Evolutionary conservation across 805 yeast species (phyloP), one percentile per base, ranked within the genome.

Genomic region (Yarrowia divulgata): DNA sequence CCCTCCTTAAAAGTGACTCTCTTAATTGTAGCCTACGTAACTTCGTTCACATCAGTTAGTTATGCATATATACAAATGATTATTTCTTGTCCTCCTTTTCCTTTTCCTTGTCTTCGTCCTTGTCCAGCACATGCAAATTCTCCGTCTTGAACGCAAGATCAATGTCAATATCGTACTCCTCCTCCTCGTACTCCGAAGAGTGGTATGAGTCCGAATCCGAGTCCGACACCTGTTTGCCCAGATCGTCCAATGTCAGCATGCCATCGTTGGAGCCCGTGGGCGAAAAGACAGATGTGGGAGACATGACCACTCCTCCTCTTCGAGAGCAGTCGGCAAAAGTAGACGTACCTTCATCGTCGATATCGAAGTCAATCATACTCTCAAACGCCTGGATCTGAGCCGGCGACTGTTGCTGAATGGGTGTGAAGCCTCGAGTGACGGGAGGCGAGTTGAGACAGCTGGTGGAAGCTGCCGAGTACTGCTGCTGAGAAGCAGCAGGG

Each of bases 171-270:
- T 69, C 66, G n/a, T 66, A 71, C 57, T 68, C 73, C 57, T 67
- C 70, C 9, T 52, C 62, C 37, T 35, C 62, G 16, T 52, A 32
- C 23, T 19, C 69, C 9, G 49, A 68, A 32, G 71, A 42, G 45
- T 45, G 68, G 43, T 87, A 77, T 73, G 64, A 58, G 42, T 60
- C 66, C 18, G 66, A 60, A 14, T 60, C 66, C 13, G 66, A 60
- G 66, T 60, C 66, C 40, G 66, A 43, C 29, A n/a, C 46, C 18
- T 63, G 68, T 13, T 49, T 63, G 10, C 57, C 57, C 57, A 63
- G 18, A 23, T 48, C 48, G 19, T 63, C 68, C 39, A 63, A 23
- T 1, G 68, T 48, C 39, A 63, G 23, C 57, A 49, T 63, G 16
- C 68, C 57, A 5, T 63, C 57, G 29, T 63, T 63, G 16, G 48